These are phyloP conservation scores for Populus simonii DNA, from an alignment of 345 rosid species.

Conservation along the genomic window DNA sequence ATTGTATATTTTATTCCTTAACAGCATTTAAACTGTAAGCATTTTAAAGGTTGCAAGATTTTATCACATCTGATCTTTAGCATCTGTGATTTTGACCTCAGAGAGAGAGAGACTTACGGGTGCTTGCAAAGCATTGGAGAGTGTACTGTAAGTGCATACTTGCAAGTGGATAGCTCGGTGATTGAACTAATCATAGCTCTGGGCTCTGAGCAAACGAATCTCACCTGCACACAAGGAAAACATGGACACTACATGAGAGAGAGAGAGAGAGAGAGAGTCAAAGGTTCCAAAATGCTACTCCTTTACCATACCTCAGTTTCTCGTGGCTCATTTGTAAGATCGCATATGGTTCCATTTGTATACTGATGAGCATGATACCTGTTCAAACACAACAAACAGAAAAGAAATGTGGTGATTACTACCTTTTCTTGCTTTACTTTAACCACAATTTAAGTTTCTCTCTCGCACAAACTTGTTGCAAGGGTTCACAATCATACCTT, in stretches of 20 bases:
- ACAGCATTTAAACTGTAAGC: background rate
- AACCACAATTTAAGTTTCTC: background rate
- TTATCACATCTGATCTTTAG: background rate
- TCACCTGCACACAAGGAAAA: constrained; percentile 54
- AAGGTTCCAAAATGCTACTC: background rate
- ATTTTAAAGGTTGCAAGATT: background rate
- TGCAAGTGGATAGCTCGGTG: constrained; percentile 94
- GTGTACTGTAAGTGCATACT: constrained; percentile 82
- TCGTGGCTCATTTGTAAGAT: constrained; percentile 82
- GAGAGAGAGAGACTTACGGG: constrained; percentile 52
- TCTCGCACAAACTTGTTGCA: background rate
- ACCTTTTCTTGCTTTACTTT: background rate
- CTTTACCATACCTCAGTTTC: constrained; percentile 66
- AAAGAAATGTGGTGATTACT: background rate
- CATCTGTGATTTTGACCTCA: background rate
- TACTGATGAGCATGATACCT: constrained; percentile 91
- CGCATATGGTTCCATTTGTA: constrained; percentile 84
- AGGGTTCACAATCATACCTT: constrained; percentile 39
- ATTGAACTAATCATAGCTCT: constrained; percentile 86
- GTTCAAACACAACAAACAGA: background rate
- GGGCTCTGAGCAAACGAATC: constrained; percentile 91
- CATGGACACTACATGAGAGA: background rate
- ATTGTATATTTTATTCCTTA: background rate
- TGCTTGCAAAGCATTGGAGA: constrained; percentile 88
- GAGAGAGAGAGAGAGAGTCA: background rate